These are phyloP conservation scores for Hibiscus tridactylites DNA, from an alignment of 345 rosid species.

Conservation along the genomic window DNA sequence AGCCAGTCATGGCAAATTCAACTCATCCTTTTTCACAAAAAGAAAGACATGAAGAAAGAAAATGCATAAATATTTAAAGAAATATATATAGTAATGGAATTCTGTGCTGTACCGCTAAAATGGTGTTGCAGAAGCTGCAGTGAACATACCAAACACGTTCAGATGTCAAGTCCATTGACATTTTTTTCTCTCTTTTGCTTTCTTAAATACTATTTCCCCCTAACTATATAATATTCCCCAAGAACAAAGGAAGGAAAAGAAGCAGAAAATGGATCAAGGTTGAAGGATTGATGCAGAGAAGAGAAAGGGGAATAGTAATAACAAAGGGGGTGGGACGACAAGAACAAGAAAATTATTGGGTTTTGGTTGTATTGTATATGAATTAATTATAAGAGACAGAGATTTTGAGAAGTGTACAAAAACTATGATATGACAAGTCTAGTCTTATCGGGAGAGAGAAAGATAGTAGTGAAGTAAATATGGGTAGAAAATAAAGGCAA, in stretches of 20 bases:
- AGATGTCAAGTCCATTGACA: slow-evolving; percentile 68
- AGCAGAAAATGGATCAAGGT: slow-evolving; percentile 11
- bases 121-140: slow-evolving; percentile 98
- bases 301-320: slow-evolving; percentile 1
- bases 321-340: slow-evolving; percentile 18
- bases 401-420: slow-evolving; percentile 29
- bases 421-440: slow-evolving; percentile 29
- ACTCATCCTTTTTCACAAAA: neutral
- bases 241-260: slow-evolving; percentile 6
- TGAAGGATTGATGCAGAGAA: slow-evolving; percentile 10
- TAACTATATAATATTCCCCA: neutral
- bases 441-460: slow-evolving; percentile 27
- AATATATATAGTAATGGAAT: slow-evolving; percentile 9
- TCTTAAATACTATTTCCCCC: neutral
- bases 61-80: neutral
- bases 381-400: slow-evolving; percentile 9
- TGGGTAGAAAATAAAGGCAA: neutral
- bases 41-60: neutral
- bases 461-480: slow-evolving; percentile 9
- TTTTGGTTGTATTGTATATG: neutral
- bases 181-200: slow-evolving; percentile 10
- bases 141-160: slow-evolving; percentile 89
- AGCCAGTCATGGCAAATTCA: slow-evolving; percentile 3
- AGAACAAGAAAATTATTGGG: slow-evolving; percentile 8
- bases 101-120: slow-evolving; percentile 66